These are phyloP conservation scores for Raffaelea arxii DNA, from an alignment of 2,329 filamentous ascomycete species.

Conservation along the genomic window DNA sequence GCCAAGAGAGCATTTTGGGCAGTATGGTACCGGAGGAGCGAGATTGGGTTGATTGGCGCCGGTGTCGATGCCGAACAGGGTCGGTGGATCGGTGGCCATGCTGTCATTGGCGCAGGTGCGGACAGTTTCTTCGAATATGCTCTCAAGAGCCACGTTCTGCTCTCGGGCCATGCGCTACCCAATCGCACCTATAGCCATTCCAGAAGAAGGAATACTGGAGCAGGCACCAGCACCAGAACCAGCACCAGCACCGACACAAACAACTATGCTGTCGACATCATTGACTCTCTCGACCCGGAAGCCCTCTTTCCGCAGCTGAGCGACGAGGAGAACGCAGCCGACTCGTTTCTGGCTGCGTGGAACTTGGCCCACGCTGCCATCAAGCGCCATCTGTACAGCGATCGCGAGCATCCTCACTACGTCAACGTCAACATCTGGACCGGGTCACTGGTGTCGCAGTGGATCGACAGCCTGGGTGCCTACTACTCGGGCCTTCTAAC, in stretches of 20 bases:
- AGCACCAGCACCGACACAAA: slow-evolving; percentile 18
- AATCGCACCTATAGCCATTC: slow-evolving; percentile 40
- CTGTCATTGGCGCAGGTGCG: slow-evolving; percentile 92
- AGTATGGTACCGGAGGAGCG: slow-evolving; percentile 82
- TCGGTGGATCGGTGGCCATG: slow-evolving; percentile 76
- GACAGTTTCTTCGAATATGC: slow-evolving; percentile 99
- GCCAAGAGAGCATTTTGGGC: slow-evolving; percentile 95
- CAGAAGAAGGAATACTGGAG: no score
- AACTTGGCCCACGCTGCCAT: slow-evolving; percentile 78
- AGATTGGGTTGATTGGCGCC: slow-evolving; percentile 78
- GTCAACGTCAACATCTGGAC: slow-evolving; percentile 83
- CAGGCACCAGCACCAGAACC: background rate
- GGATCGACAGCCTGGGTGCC: slow-evolving; percentile 92
- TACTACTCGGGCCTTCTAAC: slow-evolving; percentile 88
- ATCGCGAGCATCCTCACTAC: slow-evolving; percentile 80
- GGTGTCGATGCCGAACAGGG: slow-evolving; percentile 85
- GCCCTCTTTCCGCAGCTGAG: slow-evolving; percentile 49
- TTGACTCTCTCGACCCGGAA: slow-evolving; percentile 53
- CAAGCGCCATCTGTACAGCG: slow-evolving; percentile 82
- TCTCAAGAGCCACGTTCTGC: slow-evolving; percentile 82
- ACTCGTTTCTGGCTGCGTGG: slow-evolving; percentile 76
- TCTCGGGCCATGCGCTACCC: slow-evolving; percentile 62
- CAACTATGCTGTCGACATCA: slow-evolving; percentile 5
- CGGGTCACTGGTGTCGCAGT: slow-evolving; percentile 79
- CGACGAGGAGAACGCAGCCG: slow-evolving; percentile 58